Evolutionary conservation across 1,284 basidiomycete species (phyloP).

Genomic region (Pascua sp.): DNA sequence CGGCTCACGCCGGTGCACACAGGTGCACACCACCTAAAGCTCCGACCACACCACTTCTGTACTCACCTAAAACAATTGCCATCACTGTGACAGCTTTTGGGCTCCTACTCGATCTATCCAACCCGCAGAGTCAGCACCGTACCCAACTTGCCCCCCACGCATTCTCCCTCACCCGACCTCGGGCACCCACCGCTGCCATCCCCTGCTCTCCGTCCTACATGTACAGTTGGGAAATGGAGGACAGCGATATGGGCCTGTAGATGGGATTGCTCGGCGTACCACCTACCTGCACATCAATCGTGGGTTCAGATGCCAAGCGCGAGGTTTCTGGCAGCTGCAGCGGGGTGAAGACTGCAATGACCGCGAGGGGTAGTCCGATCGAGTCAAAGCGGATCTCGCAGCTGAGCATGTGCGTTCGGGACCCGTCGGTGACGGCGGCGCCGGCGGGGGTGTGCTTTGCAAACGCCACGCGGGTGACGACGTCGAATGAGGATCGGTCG

Average conservation of each 20-base stretch:
- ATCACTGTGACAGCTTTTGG: no score
- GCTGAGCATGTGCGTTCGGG: constrained; percentile 14
- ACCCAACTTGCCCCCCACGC: no score
- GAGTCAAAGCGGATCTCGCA: constrained; percentile 15
- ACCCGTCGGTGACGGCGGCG: neutral
- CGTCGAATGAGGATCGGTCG: constrained; percentile 13
- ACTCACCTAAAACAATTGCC: no score
- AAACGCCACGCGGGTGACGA: constrained; percentile 6
- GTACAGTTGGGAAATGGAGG: constrained; percentile 13
- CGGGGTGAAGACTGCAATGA: constrained; percentile 13
- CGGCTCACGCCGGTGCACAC: no score
- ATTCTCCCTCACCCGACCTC: no score
- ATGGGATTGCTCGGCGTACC: constrained; percentile 12
- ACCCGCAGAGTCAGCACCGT: no score
- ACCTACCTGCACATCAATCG: constrained; percentile 23
- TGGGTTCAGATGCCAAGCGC: constrained; percentile 3
- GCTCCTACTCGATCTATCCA: no score
- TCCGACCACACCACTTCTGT: no score
- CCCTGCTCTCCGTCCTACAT: neutral
- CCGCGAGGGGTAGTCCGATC: constrained; percentile 17
- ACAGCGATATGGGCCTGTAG: constrained; percentile 14
- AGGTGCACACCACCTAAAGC: no score
- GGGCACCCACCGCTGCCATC: no score
- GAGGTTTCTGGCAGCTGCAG: neutral
- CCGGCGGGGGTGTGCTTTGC: neutral